These are phyloP conservation scores for Exophiala alcalophila DNA, from an alignment of 2,329 filamentous ascomycete species.

Conservation along the genomic window DNA sequence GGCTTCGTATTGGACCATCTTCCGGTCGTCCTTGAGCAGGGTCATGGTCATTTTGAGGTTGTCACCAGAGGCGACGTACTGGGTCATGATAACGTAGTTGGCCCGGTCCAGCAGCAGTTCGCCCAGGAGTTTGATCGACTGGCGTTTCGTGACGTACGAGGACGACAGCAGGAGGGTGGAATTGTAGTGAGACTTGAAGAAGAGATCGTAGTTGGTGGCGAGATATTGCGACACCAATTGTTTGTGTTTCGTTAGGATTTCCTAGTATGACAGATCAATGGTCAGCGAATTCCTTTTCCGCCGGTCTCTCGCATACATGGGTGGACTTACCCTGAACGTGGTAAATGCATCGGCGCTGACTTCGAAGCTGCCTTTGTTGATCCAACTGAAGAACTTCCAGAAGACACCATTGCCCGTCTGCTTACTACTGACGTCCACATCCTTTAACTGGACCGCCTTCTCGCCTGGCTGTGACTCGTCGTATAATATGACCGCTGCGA, in stretches of 20 bases:
- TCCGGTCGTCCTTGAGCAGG: slow-evolving; percentile 85
- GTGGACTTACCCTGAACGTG: slow-evolving; percentile 76
- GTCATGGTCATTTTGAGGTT: slow-evolving; percentile 99
- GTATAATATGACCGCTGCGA: slow-evolving; percentile 87
- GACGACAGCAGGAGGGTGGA: slow-evolving; percentile 81
- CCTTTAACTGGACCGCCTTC: slow-evolving; percentile 70
- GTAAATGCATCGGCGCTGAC: slow-evolving; percentile 97
- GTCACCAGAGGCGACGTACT: slow-evolving; percentile 91
- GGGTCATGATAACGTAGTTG: slow-evolving; percentile 98
- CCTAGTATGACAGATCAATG: slow-evolving; percentile 51
- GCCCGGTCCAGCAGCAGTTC: slow-evolving; percentile 91
- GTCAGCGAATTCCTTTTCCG: not conserved
- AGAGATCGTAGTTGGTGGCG: slow-evolving; percentile 83
- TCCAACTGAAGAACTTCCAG: slow-evolving; percentile 97
- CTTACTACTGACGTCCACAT: slow-evolving; percentile 70
- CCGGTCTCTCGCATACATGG: too few species aligned
- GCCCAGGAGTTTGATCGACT: slow-evolving; percentile 94
- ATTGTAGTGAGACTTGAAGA: slow-evolving; percentile 74
- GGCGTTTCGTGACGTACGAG: slow-evolving; percentile 95
- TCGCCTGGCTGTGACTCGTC: slow-evolving; percentile 77
- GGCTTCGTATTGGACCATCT: slow-evolving; percentile 99
- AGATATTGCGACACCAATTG: slow-evolving; percentile 84
- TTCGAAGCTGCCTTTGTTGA: slow-evolving; percentile 94
- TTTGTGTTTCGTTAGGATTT: slow-evolving; percentile 93
- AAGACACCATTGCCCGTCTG: slow-evolving; percentile 83